Base-by-base conservation (phyloP, 139 green algal species). In the Diplosphaera chodatii region DNA sequence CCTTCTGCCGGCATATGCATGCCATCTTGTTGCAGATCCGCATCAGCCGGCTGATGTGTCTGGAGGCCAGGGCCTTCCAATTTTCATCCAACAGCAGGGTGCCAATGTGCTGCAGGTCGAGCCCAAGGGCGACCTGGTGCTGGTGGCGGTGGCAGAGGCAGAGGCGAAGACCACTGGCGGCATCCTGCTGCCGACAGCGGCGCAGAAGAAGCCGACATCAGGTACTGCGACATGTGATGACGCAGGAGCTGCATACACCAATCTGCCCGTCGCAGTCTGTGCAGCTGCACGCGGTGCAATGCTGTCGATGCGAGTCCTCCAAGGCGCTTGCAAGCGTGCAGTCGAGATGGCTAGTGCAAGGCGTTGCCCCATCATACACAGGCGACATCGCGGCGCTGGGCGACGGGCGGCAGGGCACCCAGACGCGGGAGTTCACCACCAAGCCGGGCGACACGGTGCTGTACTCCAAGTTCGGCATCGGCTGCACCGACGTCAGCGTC, bases 391-490 rank as follows among this genome's bases (percentile, higher is more conserved):
- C 92, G 10, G 83, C 83, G 1, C 23, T 91, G 59, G 89, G 88
- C 25, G 85, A 95, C 28, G 91, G 84, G 25, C 76, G 74, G 32
- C 32, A 87, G 2, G 75, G 87, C 29, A 89, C 87, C 34, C 55
- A 77, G 32, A 68, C 67, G 23, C 69, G 83, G 34, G 20, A 74
- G 30, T 88, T 89, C 70, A 72, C 66, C 10, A 48, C 92, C 5
- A 83, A 85, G n/a, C 64, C 70, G 33, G 86, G 86, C 59, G 76
- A 91, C 29, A 91, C 87, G 64, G 84, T 98, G 18, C 72, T 98
- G 29, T 98, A 97, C 86, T 90, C 74, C 86, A 97, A 97, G 77
- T 98, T 97, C 80, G 94, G 94, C 32, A 92, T 98, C 70, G 93
- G 93, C 29, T 89, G 86, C 66, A 91, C 84, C 3, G 94, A 98